Base-by-base conservation (phyloP, 257 asterid species). In the Solanum bulbocastanum region DNA sequence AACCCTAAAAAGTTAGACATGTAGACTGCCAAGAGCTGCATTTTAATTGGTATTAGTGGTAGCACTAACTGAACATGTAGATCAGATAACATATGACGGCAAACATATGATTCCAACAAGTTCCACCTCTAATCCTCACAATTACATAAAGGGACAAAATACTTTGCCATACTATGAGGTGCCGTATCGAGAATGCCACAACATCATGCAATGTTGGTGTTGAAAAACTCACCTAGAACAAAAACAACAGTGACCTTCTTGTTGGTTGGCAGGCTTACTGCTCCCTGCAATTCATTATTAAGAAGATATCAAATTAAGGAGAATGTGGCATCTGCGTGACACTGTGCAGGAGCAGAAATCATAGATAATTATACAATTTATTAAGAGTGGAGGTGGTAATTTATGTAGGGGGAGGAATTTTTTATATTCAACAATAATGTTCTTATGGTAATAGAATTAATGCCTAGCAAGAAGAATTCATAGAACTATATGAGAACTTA, bases 161-260 rank as follows among this genome's bases (percentile, higher is more conserved):
- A 15, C 20, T 33, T 72, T 27, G 71, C 72, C 49, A 39, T 18
- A 22, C 83, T 76, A 71, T 44, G 35, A 71, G 52, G 73, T 58
- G 32, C 35, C 1, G 14, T 69, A 71, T 58, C 65, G 8, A 44
- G 83, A 36, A 42, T 25, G 39, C 37, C 58, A 65, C 39, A 85
- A 37, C 27, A 40, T 65, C 40, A 85, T 65, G 72, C 36, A 62
- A 86, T 35, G 68, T 71, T 27, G 39, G 52, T 46, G 65, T 60
- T 39, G 83, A 83, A 27, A 79, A 52, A 83, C 87, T 83, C 87
- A 88, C 89, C 89, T 49, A 88, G 87, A 42, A 88, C 89, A 88
- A 88, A 88, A 37, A 88, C 49, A 88, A 88, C 89, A 13, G 46
- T 83, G 86, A 88, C 87, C 87, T 87, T 87, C 83, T 83, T 88